Conservation (phyloP, 108 stramenopile genomes). For the Cyclotella kingstonii region DNA sequence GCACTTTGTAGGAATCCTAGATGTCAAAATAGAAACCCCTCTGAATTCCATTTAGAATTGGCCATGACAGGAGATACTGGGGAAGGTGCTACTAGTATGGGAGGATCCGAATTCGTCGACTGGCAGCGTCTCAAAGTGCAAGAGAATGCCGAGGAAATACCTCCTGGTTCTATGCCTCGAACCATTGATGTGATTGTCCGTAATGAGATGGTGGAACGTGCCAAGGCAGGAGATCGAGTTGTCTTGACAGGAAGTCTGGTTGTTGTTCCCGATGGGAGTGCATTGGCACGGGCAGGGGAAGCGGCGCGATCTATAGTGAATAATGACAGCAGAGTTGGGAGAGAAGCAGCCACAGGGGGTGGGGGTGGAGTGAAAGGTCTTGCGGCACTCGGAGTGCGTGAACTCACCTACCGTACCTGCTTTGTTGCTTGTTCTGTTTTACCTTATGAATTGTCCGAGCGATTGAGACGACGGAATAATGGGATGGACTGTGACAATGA, state of each 20-base stretch:
- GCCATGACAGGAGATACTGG: slow-evolving; percentile 4
- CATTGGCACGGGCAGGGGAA: slow-evolving; percentile 87
- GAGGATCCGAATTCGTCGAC: slow-evolving; percentile 86
- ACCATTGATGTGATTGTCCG: slow-evolving; percentile 91
- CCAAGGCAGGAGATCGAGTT: slow-evolving; percentile 96
- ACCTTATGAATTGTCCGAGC: slow-evolving; percentile 53
- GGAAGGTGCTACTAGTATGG: no score
- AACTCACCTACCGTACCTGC: slow-evolving; percentile 94
- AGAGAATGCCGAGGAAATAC: slow-evolving; percentile 97
- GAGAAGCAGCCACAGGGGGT: slow-evolving; percentile 54
- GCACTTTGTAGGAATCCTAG: slow-evolving; percentile 92
- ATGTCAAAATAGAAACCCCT: slow-evolving; percentile 70
- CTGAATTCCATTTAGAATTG: slow-evolving; percentile 77
- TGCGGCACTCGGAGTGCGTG: slow-evolving; percentile 88
- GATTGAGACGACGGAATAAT: slow-evolving; percentile 27
- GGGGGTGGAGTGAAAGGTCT: slow-evolving; percentile 92
- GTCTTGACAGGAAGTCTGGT: slow-evolving; percentile 90
- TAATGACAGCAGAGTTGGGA: slow-evolving; percentile 16
- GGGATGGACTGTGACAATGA: slow-evolving; percentile 10
- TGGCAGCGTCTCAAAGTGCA: slow-evolving; percentile 98
- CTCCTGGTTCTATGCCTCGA: slow-evolving; percentile 97
- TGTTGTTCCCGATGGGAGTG: slow-evolving; percentile 93
- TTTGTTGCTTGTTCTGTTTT: slow-evolving; percentile 91
- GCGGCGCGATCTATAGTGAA: slow-evolving; percentile 42
- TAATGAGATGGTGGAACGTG: slow-evolving; percentile 96